phyloP scores from a whole-genome alignment of 768 basidiomycete genomes.

The Leccinellum rugosiceps region DNA sequence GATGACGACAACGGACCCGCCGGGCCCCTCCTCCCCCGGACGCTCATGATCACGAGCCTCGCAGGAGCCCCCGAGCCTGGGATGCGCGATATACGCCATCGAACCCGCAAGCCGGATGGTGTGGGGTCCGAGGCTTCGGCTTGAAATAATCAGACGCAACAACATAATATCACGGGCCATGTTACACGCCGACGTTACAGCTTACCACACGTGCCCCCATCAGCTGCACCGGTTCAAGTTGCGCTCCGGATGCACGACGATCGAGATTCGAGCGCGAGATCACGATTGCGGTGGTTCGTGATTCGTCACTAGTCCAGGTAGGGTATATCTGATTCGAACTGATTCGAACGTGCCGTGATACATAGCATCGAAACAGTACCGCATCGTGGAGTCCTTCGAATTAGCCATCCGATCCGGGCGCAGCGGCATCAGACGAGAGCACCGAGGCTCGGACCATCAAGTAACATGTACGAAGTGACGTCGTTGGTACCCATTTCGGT shows the following conservation, averaged over 20 bases:
- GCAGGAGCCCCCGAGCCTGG: background rate
- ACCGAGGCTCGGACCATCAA: background rate
- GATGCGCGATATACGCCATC: background rate
- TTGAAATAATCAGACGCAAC: background rate
- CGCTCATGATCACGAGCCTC: background rate
- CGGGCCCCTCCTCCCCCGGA: background rate
- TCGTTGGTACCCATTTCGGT: background rate
- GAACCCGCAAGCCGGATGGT: background rate
- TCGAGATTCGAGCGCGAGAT: background rate
- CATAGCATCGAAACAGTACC: background rate
- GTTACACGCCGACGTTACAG: background rate
- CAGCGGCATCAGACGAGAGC: background rate
- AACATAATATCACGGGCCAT: background rate
- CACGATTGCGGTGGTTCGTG: background rate
- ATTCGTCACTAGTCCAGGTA: background rate
- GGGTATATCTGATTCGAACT: background rate
- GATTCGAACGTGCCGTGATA: background rate
- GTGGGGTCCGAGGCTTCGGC: background rate
- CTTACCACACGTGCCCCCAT: background rate
- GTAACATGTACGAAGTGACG: background rate
- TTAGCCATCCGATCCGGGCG: background rate
- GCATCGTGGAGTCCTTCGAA: background rate
- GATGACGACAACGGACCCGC: background rate
- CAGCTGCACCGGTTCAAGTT: background rate
- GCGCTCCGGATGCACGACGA: background rate